Base-by-base conservation (phyloP, 169 alveolate species). In the Plasmodium gaboni region DNA sequence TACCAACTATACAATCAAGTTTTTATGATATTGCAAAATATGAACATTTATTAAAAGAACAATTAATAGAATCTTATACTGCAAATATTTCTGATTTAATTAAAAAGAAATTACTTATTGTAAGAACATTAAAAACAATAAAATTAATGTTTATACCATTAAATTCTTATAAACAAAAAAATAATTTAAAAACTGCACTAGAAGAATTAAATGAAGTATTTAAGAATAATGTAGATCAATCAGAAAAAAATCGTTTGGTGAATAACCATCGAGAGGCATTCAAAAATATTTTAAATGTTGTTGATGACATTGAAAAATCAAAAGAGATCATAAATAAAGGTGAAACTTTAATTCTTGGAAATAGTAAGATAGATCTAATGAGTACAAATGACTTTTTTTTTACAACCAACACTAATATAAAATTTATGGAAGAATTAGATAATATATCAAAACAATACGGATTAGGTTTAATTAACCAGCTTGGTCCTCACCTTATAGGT, bases 31-130 rank as follows among this genome's bases (percentile, higher is more conserved):
- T 76, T 63, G 17, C 65, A 76, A 63, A 76, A 63, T 76, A 63
- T 76, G 88, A 76, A 28, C 64, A 76, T 68, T 38, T 76, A 48
- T 26, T 74, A 64, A 76, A 42, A 22, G 19, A 46, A 44, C 76
- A 76, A 48, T n/a, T 46, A 13, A 76, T 76, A 44, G 48, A 76
- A 28, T 24, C 13, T 10, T 61, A 76, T 50, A 68, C 13, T 9
- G n/a, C 59, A 12, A 74, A 76, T 28, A 42, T 24, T 26, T 63
- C 88, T 13, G 22, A 12, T 50, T 70, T 50, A 19, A 70, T 70
- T 48, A 70, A 70, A 51, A 70, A 26, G 50, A 70, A 70, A 42
- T 48, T 48, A n/a, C 13, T 74, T 60, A 17, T 74, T 26, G 6
- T 60, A 61, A 61, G 74, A 48, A 3, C 74, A 22, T 51, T 74